These are phyloP conservation scores for Penicillium sp. DNA, from an alignment of 2,329 filamentous ascomycete species.

Conservation along the genomic window DNA sequence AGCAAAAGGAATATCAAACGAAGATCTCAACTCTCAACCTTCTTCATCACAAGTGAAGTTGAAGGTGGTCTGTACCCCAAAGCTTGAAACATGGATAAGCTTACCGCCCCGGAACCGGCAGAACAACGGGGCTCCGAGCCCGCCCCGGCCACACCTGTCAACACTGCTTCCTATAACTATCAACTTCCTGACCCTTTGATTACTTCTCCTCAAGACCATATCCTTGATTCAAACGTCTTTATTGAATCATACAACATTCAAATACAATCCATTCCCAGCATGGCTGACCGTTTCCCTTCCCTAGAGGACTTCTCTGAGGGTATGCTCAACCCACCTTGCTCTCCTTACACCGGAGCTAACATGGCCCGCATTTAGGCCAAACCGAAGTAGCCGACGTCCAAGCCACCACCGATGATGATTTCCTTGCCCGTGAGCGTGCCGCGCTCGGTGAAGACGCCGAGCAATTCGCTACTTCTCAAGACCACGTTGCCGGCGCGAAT, in stretches of 20 bases:
- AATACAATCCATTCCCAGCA: constrained; percentile 37
- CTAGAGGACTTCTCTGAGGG: constrained; percentile 71
- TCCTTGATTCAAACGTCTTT: constrained; percentile 2
- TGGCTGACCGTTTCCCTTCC: constrained; percentile 77
- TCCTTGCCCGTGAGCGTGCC: constrained; percentile 87
- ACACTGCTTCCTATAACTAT: constrained; percentile 10
- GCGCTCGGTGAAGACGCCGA: constrained; percentile 87
- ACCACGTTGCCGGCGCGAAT: constrained; percentile 54
- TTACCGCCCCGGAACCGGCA: constrained; percentile 17
- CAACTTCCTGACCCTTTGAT: constrained; percentile 6
- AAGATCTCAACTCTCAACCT: background rate
- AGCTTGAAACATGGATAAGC: constrained; percentile 13
- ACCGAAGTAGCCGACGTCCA: constrained; percentile 33
- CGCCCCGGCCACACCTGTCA: constrained; percentile 24
- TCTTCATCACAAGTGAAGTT: constrained; percentile 4
- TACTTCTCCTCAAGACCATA: background rate
- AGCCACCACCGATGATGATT: constrained; percentile 64
- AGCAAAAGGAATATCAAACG: background rate
- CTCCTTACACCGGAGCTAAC: constrained; percentile 19
- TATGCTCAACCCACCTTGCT: constrained; percentile 32
- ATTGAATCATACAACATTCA: constrained; percentile 5
- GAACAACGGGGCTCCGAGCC: constrained; percentile 15
- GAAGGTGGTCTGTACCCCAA: constrained; percentile 12
- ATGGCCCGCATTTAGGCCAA: constrained; percentile 35
- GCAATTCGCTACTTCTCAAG: constrained; percentile 77